phyloP scores from a whole-genome alignment of 208 protist species.

The Wallacemonas sp. region DNA sequence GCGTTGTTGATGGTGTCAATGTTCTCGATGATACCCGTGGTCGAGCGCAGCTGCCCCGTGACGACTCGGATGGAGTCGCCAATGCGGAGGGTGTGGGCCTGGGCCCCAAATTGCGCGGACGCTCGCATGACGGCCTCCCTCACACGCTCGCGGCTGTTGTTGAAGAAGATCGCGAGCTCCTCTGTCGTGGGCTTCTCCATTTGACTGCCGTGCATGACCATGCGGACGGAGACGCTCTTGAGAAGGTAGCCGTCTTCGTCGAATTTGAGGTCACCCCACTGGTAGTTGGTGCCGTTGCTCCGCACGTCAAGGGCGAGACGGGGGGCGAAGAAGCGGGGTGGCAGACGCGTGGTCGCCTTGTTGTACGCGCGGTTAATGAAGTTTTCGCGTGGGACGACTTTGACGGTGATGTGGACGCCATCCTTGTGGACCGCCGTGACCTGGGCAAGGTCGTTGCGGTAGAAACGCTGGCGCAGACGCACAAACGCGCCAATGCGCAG shows the following conservation, averaged over 20 bases:
- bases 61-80: constrained; percentile 83
- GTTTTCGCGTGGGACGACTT: constrained; percentile 85
- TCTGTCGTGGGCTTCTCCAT: constrained; percentile 78
- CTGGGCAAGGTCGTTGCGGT: constrained; percentile 85
- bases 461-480: constrained; percentile 78
- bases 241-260: constrained; percentile 88
- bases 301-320: constrained; percentile 60
- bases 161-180: constrained; percentile 88
- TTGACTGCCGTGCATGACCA: constrained; percentile 59
- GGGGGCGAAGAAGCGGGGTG: constrained; percentile 78
- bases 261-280: constrained; percentile 86
- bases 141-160: constrained; percentile 79
- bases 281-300: constrained; percentile 57
- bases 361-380: constrained; percentile 83
- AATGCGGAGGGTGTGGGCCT: constrained; percentile 28
- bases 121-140: constrained; percentile 50
- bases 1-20: constrained; percentile 75
- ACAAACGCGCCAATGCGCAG: constrained; percentile 80
- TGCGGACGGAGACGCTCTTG: constrained; percentile 69
- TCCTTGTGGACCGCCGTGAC: constrained; percentile 64
- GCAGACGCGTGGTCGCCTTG: constrained; percentile 66
- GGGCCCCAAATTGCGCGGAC: constrained; percentile 3
- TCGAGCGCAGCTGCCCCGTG: constrained; percentile 74
- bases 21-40: constrained; percentile 72
- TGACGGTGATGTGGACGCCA: constrained; percentile 64